Base-by-base conservation (phyloP, 345 rosid species). In the Murraya paniculata region DNA sequence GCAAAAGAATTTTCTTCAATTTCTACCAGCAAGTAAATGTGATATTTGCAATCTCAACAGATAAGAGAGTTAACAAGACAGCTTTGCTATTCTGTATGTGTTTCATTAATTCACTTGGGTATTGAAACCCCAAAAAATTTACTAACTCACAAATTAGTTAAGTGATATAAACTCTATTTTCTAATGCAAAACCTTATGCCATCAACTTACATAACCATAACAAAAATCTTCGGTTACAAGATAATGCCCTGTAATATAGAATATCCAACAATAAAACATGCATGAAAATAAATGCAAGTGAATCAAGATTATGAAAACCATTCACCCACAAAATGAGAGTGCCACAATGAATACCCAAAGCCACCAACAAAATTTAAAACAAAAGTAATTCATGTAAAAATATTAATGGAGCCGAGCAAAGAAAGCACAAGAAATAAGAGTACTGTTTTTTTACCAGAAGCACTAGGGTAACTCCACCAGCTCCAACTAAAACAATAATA, bases 401-500 rank as follows among this genome's bases (percentile, higher is more conserved):
- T 11, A 11, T 11, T 11, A 7, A n/a, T 24, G 10, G 1, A 22
- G 9, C 28, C 24, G 7, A 24, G 3, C 10, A 58, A 58, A 60
- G 27, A 2, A 9, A 16, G 6, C n/a, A n/a, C 4, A 5, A 60
- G 27, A 25, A 3, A 24, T 11, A 24, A 60, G 2, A 4, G 65
- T 60, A 39, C 22, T 22, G 7, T 21, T 67, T 93, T n/a, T 8
- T 16, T 67, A 93, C 98, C 94, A 93, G 99, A 85, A 95, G 91
- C 78, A 82, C 96, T 16, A 93, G 87, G 86, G 96, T 93, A 85
- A 93, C 97, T 60, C 98, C 97, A 68, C 96, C 99, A 25, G 97
- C 88, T 27, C 98, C 98, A 58, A 89, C 90, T 69, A 95, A 82
- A 74, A 95, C 92, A 57, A 95, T 96, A 80, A 95, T 87, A 0